Base-by-base conservation (phyloP, 2,329 filamentous ascomycete genomes). In the Amphichorda felina region DNA sequence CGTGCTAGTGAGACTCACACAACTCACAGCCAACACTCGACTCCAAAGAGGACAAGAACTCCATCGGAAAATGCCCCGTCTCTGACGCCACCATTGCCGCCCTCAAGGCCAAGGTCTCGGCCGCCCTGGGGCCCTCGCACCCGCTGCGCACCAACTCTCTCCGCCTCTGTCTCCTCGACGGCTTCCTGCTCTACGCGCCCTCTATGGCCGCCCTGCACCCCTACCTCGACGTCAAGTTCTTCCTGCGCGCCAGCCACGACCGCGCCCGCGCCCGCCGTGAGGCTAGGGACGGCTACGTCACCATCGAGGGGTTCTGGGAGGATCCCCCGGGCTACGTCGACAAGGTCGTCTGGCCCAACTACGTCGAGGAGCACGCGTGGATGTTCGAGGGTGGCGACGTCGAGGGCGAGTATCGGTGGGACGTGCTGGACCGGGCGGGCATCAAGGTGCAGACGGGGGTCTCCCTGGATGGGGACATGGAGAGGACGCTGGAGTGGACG, bases 311-410 rank as follows among this genome's bases (percentile, higher is more conserved):
- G 19, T 98, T 95, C 61, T 98, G 91, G 91, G 71, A 79, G 38
- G 91, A 98, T 56, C 91, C 91, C 0, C 86, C 86, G 0, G 88
- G 85, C 0, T 98, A 96, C 54, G 87, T 96, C 26, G 88, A 96
- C 54, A 74, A 82, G 53, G 72, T 98, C 37, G 91, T 98, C 4
- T 98, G 91, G 91, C 89, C 89, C 4, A 89, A 94, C 48, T 96
- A 95, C 56, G 83, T 82, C 4, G 66, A 72, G 36, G 75, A 86
- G 47, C 88, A 96, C 60, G 64, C 65, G 16, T 94, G 84, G 68
- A 63, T 98, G 54, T 91, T 95, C 51, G 58, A 78, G 43, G 60
- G 63, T 7, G 79, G 74, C 0, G 63, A 88, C 50, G 82, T 85
- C 1, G 72, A 82, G 45, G 72, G 72, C 0, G 49, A 57, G 32